Evolutionary conservation across 768 basidiomycete species (phyloP).

Genomic region (Fomitopsis pulvina): DNA sequence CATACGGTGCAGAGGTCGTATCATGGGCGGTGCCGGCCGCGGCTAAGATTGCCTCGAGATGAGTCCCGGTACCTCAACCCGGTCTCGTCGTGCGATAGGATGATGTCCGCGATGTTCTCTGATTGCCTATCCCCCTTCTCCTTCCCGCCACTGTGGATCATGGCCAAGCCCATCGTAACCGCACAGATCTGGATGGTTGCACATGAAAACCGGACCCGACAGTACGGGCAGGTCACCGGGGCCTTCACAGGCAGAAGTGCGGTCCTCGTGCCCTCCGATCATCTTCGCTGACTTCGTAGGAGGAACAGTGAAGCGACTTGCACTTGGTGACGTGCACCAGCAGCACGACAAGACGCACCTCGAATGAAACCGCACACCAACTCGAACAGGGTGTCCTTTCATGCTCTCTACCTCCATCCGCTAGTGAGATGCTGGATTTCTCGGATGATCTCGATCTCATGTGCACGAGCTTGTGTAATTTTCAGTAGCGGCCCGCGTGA

Average conservation of each 20-base stretch:
- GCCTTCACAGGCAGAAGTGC: neutral
- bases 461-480: too few relatives aligned
- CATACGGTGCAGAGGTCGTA: neutral
- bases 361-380: too few relatives aligned
- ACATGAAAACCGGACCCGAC: neutral
- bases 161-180: neutral
- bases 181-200: neutral
- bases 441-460: too few relatives aligned
- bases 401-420: too few relatives aligned
- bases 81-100: conserved; percentile 6
- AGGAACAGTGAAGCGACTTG: neutral
- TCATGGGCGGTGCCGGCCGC: neutral
- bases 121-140: conserved; percentile 1
- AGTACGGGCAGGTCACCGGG: neutral
- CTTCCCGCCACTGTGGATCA: neutral
- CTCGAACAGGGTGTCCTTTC: too few relatives aligned
- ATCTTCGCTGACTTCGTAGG: neutral
- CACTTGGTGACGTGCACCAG: conserved; percentile 6
- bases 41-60: neutral
- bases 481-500: too few relatives aligned
- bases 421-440: too few relatives aligned
- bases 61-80: neutral
- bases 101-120: conserved; percentile 9
- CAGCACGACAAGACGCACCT: too few relatives aligned
- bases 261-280: neutral